Percentiles rank a stretch among this genome's conserved stretches.
These are phyloP conservation scores for Medicago lupulina DNA, from an alignment of 306 rosid genomes.

Conservation along the genomic window DNA sequence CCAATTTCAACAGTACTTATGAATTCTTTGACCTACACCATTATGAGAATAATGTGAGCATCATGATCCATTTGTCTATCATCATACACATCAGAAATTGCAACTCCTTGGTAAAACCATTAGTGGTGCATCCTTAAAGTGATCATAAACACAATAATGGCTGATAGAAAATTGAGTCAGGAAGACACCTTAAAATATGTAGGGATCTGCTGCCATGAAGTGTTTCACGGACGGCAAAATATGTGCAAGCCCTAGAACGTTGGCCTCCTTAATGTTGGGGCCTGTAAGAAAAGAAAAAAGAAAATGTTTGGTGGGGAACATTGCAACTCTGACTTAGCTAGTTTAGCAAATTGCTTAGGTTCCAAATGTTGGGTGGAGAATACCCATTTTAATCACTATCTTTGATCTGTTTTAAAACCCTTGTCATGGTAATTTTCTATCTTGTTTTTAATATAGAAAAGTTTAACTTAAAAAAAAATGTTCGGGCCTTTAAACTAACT, in stretches of 20 bases:
- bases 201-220: constrained; percentile 15
- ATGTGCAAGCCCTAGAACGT: neutral
- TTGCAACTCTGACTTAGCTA: no score
- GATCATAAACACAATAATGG: constrained; percentile 2
- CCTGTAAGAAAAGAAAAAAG: neutral
- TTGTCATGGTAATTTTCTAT: no score
- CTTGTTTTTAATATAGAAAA: no score
- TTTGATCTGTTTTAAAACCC: no score
- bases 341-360: no score
- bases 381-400: no score
- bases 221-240: neutral
- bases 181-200: neutral
- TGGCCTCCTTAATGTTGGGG: constrained; percentile 10
- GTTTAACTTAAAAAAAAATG: neutral
- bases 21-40: neutral
- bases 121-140: neutral
- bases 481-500: neutral
- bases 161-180: neutral
- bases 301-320: no score
- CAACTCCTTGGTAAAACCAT: constrained; percentile 28
- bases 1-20: neutral
- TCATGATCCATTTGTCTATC: constrained; percentile 2
- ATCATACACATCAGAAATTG: neutral
- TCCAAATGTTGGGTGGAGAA: no score
- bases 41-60: constrained; percentile 4